These are phyloP conservation scores for Epichloe gansuensis DNA, from an alignment of 2,329 filamentous ascomycete species.

Conservation along the genomic window DNA sequence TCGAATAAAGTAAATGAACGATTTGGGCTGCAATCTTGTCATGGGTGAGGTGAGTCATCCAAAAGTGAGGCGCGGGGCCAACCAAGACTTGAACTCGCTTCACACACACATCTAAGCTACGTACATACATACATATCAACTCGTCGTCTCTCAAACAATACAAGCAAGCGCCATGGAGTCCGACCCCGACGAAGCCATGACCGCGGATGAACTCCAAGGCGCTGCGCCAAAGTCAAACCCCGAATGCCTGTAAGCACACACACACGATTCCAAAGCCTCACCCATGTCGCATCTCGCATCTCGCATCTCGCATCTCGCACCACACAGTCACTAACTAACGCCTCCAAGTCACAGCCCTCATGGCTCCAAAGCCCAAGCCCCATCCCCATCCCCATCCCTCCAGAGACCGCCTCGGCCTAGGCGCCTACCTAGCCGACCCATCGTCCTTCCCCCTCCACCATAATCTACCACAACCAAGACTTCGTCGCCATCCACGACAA, in stretches of 20 bases:
- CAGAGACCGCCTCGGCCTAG: constrained; percentile 48
- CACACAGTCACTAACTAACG: neutral
- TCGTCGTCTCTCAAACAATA: neutral
- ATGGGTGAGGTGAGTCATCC: too few relatives aligned
- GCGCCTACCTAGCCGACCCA: constrained; percentile 54
- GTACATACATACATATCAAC: neutral
- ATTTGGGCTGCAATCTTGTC: neutral
- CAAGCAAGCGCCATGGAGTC: constrained; percentile 6
- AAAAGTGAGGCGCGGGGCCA: neutral
- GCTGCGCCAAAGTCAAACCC: constrained; percentile 16
- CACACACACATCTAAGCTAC: neutral
- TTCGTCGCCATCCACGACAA: constrained; percentile 72
- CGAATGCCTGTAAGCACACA: constrained; percentile 30
- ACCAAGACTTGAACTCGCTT: neutral
- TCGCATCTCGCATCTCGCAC: neutral
- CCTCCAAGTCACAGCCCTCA: constrained; percentile 23
- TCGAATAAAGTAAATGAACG: neutral
- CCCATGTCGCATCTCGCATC: neutral
- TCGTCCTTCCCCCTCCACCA: constrained; percentile 44
- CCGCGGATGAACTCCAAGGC: constrained; percentile 29
- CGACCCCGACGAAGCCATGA: constrained; percentile 28
- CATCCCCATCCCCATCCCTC: constrained; percentile 21
- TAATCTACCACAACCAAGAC: constrained; percentile 54
- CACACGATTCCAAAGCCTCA: neutral
- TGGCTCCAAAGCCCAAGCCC: constrained; percentile 26